A percentile compares a stretch with the other conserved stretches of the same genome.
These are phyloP conservation scores for Termitomyces eurrhizus DNA, from an alignment of 768 basidiomycete genomes.

Conservation along the genomic window DNA sequence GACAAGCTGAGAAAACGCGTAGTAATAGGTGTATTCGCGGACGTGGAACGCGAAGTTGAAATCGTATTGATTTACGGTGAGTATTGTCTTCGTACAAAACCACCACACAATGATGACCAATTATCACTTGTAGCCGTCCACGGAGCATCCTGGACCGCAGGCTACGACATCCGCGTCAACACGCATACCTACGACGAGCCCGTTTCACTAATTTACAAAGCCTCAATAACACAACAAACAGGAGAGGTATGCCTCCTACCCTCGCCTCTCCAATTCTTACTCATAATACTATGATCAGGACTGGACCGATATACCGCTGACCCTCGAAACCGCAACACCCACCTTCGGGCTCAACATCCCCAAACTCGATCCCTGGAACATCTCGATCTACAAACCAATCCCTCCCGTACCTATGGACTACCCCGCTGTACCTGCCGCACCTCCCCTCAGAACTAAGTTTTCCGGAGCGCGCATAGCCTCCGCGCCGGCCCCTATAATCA, in stretches of 20 bases:
- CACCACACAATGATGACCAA: background rate
- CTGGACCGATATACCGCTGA: slow-evolving; percentile 36
- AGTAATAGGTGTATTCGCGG: slow-evolving; percentile 23
- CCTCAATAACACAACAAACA: slow-evolving; percentile 32
- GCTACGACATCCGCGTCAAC: slow-evolving; percentile 37
- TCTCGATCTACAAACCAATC: slow-evolving; percentile 4
- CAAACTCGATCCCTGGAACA: slow-evolving; percentile 26
- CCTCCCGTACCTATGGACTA: background rate
- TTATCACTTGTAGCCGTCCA: slow-evolving; percentile 3
- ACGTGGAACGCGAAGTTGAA: slow-evolving; percentile 25
- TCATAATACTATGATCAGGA: slow-evolving; percentile 16
- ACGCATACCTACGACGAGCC: slow-evolving; percentile 27
- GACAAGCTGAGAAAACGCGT: slow-evolving; percentile 15
- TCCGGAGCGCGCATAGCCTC: background rate
- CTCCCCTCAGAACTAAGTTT: background rate
- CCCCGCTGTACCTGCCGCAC: background rate
- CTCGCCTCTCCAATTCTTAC: background rate
- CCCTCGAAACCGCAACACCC: slow-evolving; percentile 35
- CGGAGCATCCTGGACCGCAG: slow-evolving; percentile 26
- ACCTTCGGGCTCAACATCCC: slow-evolving; percentile 33
- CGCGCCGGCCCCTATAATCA: no score
- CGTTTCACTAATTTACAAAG: slow-evolving; percentile 35
- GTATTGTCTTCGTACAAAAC: background rate
- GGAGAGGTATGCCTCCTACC: slow-evolving; percentile 28
- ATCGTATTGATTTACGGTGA: slow-evolving; percentile 29